These are phyloP conservation scores for Hypomyces perniciosus DNA, from an alignment of 2,329 filamentous ascomycete genomes.

Conservation along the genomic window DNA sequence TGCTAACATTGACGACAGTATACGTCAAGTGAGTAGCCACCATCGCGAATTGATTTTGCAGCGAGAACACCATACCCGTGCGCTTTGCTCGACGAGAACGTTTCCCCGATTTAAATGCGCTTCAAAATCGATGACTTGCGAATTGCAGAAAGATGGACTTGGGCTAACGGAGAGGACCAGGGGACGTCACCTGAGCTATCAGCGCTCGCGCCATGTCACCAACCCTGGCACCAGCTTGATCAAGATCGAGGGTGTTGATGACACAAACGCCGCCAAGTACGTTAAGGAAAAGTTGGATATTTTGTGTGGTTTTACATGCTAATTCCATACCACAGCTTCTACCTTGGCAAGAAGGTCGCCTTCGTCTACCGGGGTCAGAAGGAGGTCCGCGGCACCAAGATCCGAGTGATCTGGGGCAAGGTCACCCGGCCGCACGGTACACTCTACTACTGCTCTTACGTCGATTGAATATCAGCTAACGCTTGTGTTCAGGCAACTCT, in stretches of 20 bases:
- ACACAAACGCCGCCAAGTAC: slow-evolving; percentile 81
- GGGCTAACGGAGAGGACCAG: slow-evolving; percentile 41
- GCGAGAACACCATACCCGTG: neutral
- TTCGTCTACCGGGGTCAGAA: slow-evolving; percentile 96
- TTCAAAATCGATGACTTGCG: slow-evolving; percentile 9
- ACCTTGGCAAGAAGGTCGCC: slow-evolving; percentile 97
- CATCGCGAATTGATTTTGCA: slow-evolving; percentile 5
- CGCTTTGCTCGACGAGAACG: neutral
- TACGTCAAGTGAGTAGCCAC: slow-evolving; percentile 74
- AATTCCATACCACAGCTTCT: slow-evolving; percentile 58
- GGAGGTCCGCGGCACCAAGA: slow-evolving; percentile 96
- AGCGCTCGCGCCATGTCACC: slow-evolving; percentile 88
- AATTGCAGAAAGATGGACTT: slow-evolving; percentile 12
- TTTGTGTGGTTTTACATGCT: slow-evolving; percentile 15
- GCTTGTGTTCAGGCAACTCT: slow-evolving; percentile 67
- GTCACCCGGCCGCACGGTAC: slow-evolving; percentile 91
- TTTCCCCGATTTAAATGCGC: neutral
- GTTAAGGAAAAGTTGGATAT: slow-evolving; percentile 26
- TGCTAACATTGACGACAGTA: slow-evolving; percentile 52
- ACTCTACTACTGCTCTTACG: slow-evolving; percentile 21
- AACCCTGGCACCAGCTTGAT: slow-evolving; percentile 89
- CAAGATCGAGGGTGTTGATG: slow-evolving; percentile 97
- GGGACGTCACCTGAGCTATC: slow-evolving; percentile 97
- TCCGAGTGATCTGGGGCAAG: slow-evolving; percentile 99
- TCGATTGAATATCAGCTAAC: slow-evolving; percentile 1